Conservation (phyloP, 208 protist species). For the Acanthamoeba quina region DNA sequence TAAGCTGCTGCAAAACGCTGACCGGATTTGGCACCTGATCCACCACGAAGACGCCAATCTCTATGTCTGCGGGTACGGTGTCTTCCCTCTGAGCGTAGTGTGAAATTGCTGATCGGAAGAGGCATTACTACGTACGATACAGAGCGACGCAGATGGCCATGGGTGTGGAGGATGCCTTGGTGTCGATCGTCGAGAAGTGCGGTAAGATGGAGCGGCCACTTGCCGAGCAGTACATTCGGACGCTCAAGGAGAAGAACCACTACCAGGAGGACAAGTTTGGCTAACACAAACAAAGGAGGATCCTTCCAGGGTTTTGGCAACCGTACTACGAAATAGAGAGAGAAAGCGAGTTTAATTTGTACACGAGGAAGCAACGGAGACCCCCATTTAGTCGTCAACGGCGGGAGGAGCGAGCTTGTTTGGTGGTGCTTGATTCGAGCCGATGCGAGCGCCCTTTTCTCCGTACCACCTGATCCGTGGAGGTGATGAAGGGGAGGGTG, state of each 20-base stretch:
- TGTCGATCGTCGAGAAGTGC: constrained; percentile 16
- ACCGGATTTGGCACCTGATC: constrained; percentile 4
- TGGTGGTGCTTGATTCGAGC: background rate
- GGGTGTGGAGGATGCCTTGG: background rate
- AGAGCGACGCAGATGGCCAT: constrained; percentile 37
- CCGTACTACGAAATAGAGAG: too few relatives aligned
- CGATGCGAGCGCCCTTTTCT: constrained; percentile 59
- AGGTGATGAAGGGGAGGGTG: background rate
- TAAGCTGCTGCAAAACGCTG: background rate
- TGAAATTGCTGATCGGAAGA: background rate
- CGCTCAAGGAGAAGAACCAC: constrained; percentile 57
- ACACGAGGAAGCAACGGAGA: background rate
- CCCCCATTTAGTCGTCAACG: background rate
- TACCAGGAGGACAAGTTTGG: constrained; percentile 67
- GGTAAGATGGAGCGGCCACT: background rate
- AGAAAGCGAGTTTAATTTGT: background rate
- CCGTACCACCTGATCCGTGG: constrained; percentile 39
- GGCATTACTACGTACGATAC: background rate
- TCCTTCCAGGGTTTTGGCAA: too few relatives aligned
- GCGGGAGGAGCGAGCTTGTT: constrained; percentile 26
- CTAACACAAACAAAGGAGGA: background rate
- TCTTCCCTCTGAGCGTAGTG: background rate
- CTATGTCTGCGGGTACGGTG: constrained; percentile 33
- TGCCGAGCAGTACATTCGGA: constrained; percentile 48
- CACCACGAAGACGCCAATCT: constrained; percentile 33